Conservation (phyloP, 257 asterid genomes). For the Craterostigma plantagineum region DNA sequence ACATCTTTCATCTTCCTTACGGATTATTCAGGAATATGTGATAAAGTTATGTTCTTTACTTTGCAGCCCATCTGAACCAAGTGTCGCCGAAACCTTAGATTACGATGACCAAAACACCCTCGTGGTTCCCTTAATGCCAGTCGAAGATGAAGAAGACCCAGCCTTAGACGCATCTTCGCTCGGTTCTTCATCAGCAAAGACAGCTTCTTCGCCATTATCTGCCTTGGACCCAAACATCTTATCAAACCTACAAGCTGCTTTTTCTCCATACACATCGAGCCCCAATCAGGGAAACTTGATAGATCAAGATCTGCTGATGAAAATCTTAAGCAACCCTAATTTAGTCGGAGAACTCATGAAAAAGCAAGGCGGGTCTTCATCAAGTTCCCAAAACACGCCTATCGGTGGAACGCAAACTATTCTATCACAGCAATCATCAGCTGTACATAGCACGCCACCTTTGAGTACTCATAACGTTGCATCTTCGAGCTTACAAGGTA, state of each 20-base stretch:
- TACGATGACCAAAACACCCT: slow-evolving; percentile 20
- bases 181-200: no score
- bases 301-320: slow-evolving; percentile 47
- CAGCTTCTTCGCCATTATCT: neutral
- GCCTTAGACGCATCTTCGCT: slow-evolving; percentile 8
- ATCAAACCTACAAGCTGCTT: slow-evolving; percentile 45
- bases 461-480: neutral
- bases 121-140: slow-evolving; percentile 58
- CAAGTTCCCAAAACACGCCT: slow-evolving; percentile 10
- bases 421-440: slow-evolving; percentile 6
- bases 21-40: slow-evolving; percentile 1
- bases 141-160: slow-evolving; percentile 77
- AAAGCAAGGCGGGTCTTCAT: slow-evolving; percentile 17
- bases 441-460: slow-evolving; percentile 12
- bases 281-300: slow-evolving; percentile 33
- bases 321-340: slow-evolving; percentile 53
- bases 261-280: slow-evolving; percentile 23
- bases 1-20: slow-evolving; percentile 7
- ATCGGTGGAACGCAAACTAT: neutral
- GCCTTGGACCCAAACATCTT: slow-evolving; percentile 31
- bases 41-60: slow-evolving; percentile 4
- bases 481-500: no score
- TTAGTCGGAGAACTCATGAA: slow-evolving; percentile 47
- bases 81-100: slow-evolving; percentile 15
- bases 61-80: slow-evolving; percentile 41